phyloP scores from a whole-genome alignment of 2,329 filamentous ascomycete species.

The Phaeophleospora eucalypticola region DNA sequence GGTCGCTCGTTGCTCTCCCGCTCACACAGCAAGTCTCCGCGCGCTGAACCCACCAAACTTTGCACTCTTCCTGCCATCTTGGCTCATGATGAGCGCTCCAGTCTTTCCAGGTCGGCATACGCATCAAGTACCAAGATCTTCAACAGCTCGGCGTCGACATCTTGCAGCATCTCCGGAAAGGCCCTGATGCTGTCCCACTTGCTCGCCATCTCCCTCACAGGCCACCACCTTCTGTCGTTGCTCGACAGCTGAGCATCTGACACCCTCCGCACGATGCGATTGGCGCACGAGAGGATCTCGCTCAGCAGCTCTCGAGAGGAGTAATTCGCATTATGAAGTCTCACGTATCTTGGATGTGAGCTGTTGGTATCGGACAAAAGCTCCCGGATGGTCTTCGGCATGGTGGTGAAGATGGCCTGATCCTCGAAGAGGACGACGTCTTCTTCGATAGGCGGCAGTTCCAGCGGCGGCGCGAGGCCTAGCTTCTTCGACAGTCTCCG shows the following conservation, averaged over 20 bases:
- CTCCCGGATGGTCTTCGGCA: conserved; percentile 14
- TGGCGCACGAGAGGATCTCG: conserved; percentile 17
- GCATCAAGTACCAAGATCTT: conserved; percentile 20
- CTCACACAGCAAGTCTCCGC: not conserved
- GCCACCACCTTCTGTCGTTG: conserved; percentile 13
- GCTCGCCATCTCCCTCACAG: conserved; percentile 16
- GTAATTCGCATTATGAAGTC: conserved; percentile 15
- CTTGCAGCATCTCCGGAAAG: conserved; percentile 20
- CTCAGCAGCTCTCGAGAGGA: conserved; percentile 10
- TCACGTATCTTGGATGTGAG: conserved; percentile 14
- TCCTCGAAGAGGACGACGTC: not conserved
- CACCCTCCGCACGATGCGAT: conserved; percentile 10
- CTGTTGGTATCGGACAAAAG: conserved; percentile 10
- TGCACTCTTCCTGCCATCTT: too few relatives aligned
- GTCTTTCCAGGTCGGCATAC: conserved; percentile 16
- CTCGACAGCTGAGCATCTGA: conserved; percentile 13
- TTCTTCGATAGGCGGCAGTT: not conserved
- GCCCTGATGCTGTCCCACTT: conserved; percentile 19
- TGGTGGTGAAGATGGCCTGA: not conserved
- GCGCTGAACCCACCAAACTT: too few relatives aligned
- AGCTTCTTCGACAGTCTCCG: not conserved
- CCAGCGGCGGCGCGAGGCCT: not conserved
- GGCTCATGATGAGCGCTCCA: conserved; percentile 2
- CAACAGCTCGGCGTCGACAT: conserved; percentile 15
- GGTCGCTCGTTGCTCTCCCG: not conserved